phyloP scores from a whole-genome alignment of 2,329 filamentous ascomycete genomes.

The Calonectria naviculata region DNA sequence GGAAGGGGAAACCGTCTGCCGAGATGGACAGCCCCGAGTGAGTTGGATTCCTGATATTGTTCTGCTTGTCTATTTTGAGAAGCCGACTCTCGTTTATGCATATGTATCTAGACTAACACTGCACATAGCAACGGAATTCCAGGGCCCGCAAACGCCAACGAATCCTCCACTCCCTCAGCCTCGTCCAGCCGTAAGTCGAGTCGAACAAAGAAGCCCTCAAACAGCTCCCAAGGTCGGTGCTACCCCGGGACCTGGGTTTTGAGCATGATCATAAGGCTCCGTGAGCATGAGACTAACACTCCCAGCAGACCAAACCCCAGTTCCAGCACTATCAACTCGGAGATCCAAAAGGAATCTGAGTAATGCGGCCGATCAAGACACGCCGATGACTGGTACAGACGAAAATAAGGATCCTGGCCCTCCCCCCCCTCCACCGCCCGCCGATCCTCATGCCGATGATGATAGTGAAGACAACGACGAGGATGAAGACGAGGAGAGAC shows the following conservation, averaged over 20 bases:
- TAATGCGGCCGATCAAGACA: constrained; percentile 70
- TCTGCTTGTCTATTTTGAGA: neutral
- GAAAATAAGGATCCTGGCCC: constrained; percentile 58
- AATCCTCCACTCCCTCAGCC: constrained; percentile 67
- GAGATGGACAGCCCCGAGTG: constrained; percentile 83
- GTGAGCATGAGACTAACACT: constrained; percentile 24
- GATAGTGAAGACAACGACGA: constrained; percentile 47
- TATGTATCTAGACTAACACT: constrained; percentile 20
- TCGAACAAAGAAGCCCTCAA: constrained; percentile 73
- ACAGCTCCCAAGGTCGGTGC: constrained; percentile 55
- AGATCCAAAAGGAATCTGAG: constrained; percentile 65
- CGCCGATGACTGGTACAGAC: constrained; percentile 77
- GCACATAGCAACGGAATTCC: constrained; percentile 37
- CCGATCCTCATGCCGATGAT: constrained; percentile 51
- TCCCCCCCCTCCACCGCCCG: constrained; percentile 51
- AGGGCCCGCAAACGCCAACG: constrained; percentile 72
- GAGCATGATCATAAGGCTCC: neutral
- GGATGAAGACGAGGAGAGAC: constrained; percentile 47
- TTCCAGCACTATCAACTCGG: constrained; percentile 53
- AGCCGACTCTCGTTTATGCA: neutral
- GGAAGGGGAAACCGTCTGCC: constrained; percentile 69
- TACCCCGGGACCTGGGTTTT: neutral
- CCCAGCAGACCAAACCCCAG: constrained; percentile 46
- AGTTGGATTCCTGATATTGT: constrained; percentile 26
- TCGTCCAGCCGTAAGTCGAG: constrained; percentile 79